phyloP scores from a whole-genome alignment of 2,329 filamentous ascomycete genomes.

The Fusarium lyarnte region DNA sequence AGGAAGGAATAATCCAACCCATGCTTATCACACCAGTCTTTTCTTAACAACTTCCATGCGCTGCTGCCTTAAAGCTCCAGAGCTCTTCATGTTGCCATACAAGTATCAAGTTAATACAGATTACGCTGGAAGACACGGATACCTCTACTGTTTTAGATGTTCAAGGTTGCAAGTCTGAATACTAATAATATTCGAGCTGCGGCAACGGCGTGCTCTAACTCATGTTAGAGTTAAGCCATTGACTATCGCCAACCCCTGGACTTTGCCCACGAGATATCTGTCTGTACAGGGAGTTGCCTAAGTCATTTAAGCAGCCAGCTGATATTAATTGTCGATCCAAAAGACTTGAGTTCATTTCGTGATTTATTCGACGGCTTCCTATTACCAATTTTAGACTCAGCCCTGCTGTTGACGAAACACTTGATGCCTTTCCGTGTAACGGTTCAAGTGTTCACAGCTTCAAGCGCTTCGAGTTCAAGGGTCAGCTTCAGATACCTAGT shows the following conservation, averaged over 20 bases:
- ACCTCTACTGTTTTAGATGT: slow-evolving; percentile 8
- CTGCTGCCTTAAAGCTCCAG: not conserved
- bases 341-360: slow-evolving; percentile 1
- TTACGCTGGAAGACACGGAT: not conserved
- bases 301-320: not conserved
- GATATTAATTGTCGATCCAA: slow-evolving; percentile 7
- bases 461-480: slow-evolving; percentile 9
- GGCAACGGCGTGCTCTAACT: slow-evolving; percentile 23
- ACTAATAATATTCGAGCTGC: slow-evolving; percentile 3
- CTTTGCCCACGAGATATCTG: slow-evolving; percentile 3
- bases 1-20: not conserved
- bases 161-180: slow-evolving; percentile 5
- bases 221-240: not conserved
- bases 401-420: slow-evolving; percentile 11
- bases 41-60: not conserved
- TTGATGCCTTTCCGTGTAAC: slow-evolving; percentile 19
- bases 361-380: not conserved
- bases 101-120: not conserved
- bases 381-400: slow-evolving; percentile 17
- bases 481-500: slow-evolving; percentile 22
- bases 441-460: slow-evolving; percentile 5
- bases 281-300: not conserved
- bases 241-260: slow-evolving; percentile 6
- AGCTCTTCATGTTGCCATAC: not conserved
- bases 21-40: slow-evolving; percentile 18